These are phyloP conservation scores for Prunus mongolica DNA, from an alignment of 306 rosid genomes.

Conservation along the genomic window DNA sequence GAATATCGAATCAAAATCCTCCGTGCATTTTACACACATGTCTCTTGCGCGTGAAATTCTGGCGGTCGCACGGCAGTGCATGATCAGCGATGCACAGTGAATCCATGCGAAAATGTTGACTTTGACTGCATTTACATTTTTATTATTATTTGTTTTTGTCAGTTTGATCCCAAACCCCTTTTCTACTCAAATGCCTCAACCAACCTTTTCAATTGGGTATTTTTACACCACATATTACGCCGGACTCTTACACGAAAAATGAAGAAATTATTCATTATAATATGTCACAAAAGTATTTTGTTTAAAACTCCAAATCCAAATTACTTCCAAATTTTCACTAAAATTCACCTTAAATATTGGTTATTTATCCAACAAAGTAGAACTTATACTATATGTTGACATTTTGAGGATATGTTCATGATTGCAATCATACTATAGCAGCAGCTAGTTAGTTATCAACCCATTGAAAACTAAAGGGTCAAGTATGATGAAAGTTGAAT, in stretches of 20 bases:
- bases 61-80: neutral
- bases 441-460: neutral
- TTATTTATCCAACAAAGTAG: neutral
- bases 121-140: constrained; percentile 15
- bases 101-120: constrained; percentile 16
- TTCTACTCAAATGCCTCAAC: too few relatives aligned
- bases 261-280: neutral
- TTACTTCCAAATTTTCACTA: neutral
- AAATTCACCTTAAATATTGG: neutral
- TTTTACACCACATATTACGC: too few relatives aligned
- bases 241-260: too few relatives aligned
- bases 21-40: neutral
- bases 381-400: neutral
- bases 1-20: neutral
- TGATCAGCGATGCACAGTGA: neutral
- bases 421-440: too few relatives aligned
- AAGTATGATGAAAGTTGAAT: neutral
- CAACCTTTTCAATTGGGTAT: too few relatives aligned
- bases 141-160: too few relatives aligned
- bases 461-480: neutral
- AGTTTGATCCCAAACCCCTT: too few relatives aligned
- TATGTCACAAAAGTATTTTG: neutral
- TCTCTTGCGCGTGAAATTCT: neutral
- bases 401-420: too few relatives aligned
- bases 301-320: too few relatives aligned